These are phyloP conservation scores for Waitea zeae DNA, from an alignment of 1,284 basidiomycete genomes.

Conservation along the genomic window DNA sequence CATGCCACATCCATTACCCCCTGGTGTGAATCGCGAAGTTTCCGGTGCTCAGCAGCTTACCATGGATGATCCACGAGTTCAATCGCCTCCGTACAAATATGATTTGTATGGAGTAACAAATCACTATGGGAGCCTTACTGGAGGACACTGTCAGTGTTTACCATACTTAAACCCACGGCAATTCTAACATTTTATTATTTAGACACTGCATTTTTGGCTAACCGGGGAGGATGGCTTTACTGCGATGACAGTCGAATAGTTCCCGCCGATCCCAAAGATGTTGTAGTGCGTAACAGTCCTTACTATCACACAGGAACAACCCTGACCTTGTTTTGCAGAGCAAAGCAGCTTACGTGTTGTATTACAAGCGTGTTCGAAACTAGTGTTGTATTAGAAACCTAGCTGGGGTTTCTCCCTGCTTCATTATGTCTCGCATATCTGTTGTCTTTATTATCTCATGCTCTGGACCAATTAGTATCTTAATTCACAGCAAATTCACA, in stretches of 20 bases:
- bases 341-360: constrained; percentile 77
- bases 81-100: constrained; percentile 73
- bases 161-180: constrained; percentile 1
- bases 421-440: too few relatives aligned
- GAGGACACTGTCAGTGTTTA: constrained; percentile 75
- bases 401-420: too few relatives aligned
- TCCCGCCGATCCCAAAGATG: constrained; percentile 52
- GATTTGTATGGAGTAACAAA: constrained; percentile 86
- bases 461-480: too few relatives aligned
- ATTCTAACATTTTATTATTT: constrained; percentile 1
- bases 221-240: constrained; percentile 68
- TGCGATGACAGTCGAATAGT: constrained; percentile 77
- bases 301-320: too few relatives aligned
- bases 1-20: constrained; percentile 69
- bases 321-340: too few relatives aligned
- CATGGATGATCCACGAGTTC: constrained; percentile 58
- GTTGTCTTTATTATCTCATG: too few relatives aligned
- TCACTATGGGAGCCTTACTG: constrained; percentile 80
- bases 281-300: constrained; percentile 57
- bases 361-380: constrained; percentile 57
- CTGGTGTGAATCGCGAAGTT: constrained; percentile 32
- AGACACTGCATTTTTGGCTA: constrained; percentile 80
- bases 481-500: too few relatives aligned
- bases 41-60: constrained; percentile 20
- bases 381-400: too few relatives aligned